Evolutionary conservation across 176 grass and related monocot species (phyloP).

Genomic region (Triticum urartu): DNA sequence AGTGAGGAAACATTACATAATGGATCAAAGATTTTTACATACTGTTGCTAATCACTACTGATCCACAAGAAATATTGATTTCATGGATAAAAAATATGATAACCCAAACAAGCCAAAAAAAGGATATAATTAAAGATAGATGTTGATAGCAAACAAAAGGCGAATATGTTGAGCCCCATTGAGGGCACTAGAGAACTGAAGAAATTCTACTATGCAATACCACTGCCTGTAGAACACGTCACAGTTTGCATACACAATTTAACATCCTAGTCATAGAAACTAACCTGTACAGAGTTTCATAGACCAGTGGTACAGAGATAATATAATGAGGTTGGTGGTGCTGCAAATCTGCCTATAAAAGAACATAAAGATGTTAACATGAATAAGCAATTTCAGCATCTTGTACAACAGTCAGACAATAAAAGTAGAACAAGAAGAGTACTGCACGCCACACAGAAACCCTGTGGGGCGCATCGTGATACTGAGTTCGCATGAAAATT

Average conservation of each 20-base stretch:
- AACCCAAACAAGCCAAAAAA: not conserved
- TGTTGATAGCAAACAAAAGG: not conserved
- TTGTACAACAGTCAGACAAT: constrained; percentile 27
- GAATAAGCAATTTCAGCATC: constrained; percentile 42
- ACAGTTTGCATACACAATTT: constrained; percentile 1
- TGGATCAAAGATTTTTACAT: not conserved
- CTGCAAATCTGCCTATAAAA: constrained; percentile 94
- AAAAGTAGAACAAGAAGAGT: constrained; percentile 28
- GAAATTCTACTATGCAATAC: not conserved
- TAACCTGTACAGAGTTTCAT: constrained; percentile 96
- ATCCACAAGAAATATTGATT: not conserved
- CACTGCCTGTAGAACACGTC: not conserved
- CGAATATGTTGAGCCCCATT: not conserved
- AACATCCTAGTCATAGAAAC: constrained; percentile 17
- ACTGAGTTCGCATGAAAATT: not conserved
- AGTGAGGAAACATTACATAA: constrained; percentile 30
- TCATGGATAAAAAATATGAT: not conserved
- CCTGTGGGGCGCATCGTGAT: constrained; percentile 7
- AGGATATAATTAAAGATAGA: not conserved
- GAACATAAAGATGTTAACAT: constrained; percentile 52
- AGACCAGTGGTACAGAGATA: constrained; percentile 87
- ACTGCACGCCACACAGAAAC: not conserved
- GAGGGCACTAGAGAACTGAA: constrained; percentile 14
- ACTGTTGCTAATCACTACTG: not conserved
- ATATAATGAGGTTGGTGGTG: constrained; percentile 79